Percentiles rank a stretch among this genome's conserved stretches.
phyloP scores from a whole-genome alignment of 441 rosid genomes.

The Adansonia rubrostipa region DNA sequence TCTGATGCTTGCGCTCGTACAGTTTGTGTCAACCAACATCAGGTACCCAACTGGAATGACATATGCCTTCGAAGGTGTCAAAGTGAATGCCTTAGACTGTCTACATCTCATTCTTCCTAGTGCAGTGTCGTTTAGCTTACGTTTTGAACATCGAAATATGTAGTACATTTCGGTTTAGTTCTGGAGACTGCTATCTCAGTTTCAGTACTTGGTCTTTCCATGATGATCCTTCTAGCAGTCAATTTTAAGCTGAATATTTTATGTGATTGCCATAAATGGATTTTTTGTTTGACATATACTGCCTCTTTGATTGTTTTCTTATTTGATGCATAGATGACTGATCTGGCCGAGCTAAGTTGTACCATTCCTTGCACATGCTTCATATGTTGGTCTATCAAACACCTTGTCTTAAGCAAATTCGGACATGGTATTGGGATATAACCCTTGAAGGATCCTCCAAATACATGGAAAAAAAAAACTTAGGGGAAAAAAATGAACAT shows the following conservation, averaged over 20 bases:
- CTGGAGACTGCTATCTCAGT: neutral
- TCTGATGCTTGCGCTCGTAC: conserved; percentile 70
- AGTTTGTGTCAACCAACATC: conserved; percentile 64
- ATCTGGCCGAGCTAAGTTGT: neutral
- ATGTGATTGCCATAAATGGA: neutral
- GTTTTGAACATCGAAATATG: no score
- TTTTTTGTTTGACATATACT: neutral
- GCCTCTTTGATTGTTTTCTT: no score
- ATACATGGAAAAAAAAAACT: no score
- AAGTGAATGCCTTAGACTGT: conserved; percentile 59
- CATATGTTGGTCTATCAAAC: neutral
- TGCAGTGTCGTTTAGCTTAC: no score
- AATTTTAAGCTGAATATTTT: neutral
- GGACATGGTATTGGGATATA: no score
- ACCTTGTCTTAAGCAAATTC: neutral
- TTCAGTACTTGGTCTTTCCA: neutral
- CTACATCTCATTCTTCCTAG: conserved; percentile 23
- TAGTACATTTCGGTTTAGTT: neutral
- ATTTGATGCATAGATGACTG: no score
- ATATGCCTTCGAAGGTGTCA: conserved; percentile 66
- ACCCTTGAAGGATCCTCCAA: no score
- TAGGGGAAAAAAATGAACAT: no score
- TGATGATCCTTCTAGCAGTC: neutral
- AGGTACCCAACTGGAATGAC: conserved; percentile 68
- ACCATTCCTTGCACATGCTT: neutral